Conservation (phyloP, 495 filamentous ascomycete genomes). For the Bacidia rubella region DNA sequence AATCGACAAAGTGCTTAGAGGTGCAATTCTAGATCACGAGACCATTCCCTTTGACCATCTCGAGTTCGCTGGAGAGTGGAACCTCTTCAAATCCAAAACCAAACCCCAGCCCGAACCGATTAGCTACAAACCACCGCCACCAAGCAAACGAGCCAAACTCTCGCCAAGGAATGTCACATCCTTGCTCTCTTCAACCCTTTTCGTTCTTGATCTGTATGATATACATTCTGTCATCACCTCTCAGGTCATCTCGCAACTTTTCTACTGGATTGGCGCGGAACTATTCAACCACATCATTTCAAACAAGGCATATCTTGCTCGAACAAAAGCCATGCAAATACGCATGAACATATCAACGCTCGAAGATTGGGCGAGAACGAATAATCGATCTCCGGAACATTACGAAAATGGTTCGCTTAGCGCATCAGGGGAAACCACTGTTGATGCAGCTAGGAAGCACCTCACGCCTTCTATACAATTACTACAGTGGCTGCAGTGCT, state of each 20-base stretch:
- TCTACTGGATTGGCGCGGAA: slow-evolving; percentile 95
- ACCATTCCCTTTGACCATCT: slow-evolving; percentile 97
- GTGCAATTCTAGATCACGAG: slow-evolving; percentile 92
- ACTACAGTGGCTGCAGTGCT: slow-evolving; percentile 95
- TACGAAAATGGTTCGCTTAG: slow-evolving; percentile 84
- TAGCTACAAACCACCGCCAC: slow-evolving; percentile 86
- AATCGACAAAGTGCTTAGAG: slow-evolving; percentile 89
- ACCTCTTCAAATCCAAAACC: slow-evolving; percentile 82
- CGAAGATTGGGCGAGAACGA: slow-evolving; percentile 89
- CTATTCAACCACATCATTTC: slow-evolving; percentile 97
- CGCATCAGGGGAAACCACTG: slow-evolving; percentile 71
- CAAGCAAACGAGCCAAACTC: slow-evolving; percentile 77
- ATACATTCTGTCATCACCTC: slow-evolving; percentile 93
- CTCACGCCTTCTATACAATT: slow-evolving; percentile 86
- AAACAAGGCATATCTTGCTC: slow-evolving; percentile 83
- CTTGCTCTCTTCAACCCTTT: slow-evolving; percentile 86
- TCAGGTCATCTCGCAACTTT: slow-evolving; percentile 81
- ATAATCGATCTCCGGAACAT: slow-evolving; percentile 90
- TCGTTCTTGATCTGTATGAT: slow-evolving; percentile 95
- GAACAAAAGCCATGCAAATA: slow-evolving; percentile 99
- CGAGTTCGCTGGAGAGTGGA: slow-evolving; percentile 96
- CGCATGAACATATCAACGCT: slow-evolving; percentile 94
- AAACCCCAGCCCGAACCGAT: slow-evolving; percentile 79
- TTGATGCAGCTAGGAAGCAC: slow-evolving; percentile 71
- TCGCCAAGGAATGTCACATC: slow-evolving; percentile 96